Percentiles rank a stretch among this genome's conserved stretches.
Evolutionary conservation across 805 yeast species (phyloP).

Genomic region (Pichia ethanolica): DNA sequence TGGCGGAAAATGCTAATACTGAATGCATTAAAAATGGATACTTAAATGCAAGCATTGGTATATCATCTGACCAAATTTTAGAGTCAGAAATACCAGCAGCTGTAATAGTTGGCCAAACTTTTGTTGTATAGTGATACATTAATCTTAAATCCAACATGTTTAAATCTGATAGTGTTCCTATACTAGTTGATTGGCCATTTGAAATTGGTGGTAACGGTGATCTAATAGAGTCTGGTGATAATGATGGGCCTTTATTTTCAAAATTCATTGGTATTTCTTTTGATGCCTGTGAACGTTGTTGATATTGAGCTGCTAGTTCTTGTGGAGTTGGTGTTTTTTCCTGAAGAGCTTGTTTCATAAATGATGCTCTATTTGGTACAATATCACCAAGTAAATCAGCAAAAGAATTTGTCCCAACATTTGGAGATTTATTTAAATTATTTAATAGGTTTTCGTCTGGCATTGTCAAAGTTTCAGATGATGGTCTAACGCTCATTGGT

Average conservation of each 20-base stretch:
- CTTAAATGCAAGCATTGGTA: conserved; percentile 81
- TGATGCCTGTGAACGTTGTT: conserved; percentile 10
- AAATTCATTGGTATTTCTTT: background rate
- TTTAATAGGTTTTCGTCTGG: background rate
- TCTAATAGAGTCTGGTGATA: conserved; percentile 26
- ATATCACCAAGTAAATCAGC: conserved; percentile 9
- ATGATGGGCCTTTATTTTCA: conserved; percentile 14
- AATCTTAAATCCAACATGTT: conserved; percentile 73
- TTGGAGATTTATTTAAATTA: background rate
- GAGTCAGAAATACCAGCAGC: conserved; percentile 86
- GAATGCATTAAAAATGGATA: conserved; percentile 92
- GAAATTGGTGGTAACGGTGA: conserved; percentile 22
- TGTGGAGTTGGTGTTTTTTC: conserved; percentile 14
- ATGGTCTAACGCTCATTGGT: conserved; percentile 6
- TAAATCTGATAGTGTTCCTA: conserved; percentile 25
- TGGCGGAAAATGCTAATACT: conserved; percentile 82
- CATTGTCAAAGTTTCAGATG: background rate
- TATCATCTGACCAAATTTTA: conserved; percentile 80
- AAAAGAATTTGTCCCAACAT: background rate
- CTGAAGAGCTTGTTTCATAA: background rate
- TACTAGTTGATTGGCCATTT: conserved; percentile 10
- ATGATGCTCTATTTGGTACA: conserved; percentile 4
- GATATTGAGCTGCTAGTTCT: conserved; percentile 17
- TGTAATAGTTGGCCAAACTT: conserved; percentile 80
- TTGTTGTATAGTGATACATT: conserved; percentile 81